Base-by-base conservation (phyloP, 2,329 filamentous ascomycete genomes). In the Fusarium dlaminii region DNA sequence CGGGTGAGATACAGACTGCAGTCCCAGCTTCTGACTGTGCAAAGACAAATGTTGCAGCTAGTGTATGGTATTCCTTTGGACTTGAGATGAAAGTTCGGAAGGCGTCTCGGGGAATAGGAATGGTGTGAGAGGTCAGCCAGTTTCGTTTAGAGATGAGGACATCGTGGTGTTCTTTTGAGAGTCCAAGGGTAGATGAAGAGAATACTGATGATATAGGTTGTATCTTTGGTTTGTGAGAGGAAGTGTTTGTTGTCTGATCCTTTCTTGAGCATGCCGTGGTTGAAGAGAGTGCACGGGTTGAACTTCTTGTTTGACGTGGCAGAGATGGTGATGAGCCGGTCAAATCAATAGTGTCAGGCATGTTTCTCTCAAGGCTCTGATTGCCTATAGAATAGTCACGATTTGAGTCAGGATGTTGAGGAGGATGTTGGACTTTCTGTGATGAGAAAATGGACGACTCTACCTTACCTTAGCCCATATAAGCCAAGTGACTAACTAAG, bases 1-100 rank as follows among this genome's bases (percentile, higher is more conserved):
- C 63, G 1, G 81, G 70, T 1, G 83, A 82, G 39, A 88, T 84
- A 70, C 86, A 88, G 5, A 88, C 82, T 1, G 87, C 87, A 4
- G 86, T 88, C 10, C 86, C 86, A 10, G 86, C 87, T 68, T 87
- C 83, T 32, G 85, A 77, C 67, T 87, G 85, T 0, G 84, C 84
- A 68, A 88, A 89, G 30, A 88, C 83, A 10, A 87, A 80, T 9
- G 82, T 83, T 39, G 81, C 77, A 12, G 49, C 65, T 14, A 72
- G 55, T 8, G 72, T 66, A 8, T 36, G 22, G 13, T 58, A 66
- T 20, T 42, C 48, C 13, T 39, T 32, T 69, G 67, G 51, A 13
- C 54, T 59, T 12, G 61, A 29, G 49, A 14, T 22, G 20, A 58
- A n/a, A 24, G 58, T 37, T 29, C 18, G 37, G 24, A 49, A 29